phyloP scores from a whole-genome alignment of 1,139 yeast species.

The Nematodospora anomalae region DNA sequence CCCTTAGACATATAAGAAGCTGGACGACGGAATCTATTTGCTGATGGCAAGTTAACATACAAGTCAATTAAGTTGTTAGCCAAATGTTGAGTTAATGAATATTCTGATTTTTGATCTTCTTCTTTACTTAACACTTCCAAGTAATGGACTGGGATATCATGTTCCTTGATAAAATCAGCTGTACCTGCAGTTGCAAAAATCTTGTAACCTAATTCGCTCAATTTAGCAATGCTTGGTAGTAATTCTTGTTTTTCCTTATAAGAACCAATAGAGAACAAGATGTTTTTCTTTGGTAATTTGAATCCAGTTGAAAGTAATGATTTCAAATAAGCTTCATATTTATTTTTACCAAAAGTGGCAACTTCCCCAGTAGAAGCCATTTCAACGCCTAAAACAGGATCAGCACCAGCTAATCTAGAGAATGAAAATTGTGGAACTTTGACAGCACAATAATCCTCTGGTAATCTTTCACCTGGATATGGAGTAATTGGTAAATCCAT shows the following conservation, averaged over 20 bases:
- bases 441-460: constrained; percentile 93
- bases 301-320: constrained; percentile 94
- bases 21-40: constrained; percentile 98
- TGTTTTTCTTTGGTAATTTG: constrained; percentile 92
- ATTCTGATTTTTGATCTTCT: constrained; percentile 85
- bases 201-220: constrained; percentile 82
- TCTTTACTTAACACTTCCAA: constrained; percentile 79
- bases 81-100: constrained; percentile 92
- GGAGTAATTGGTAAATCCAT: constrained; percentile 86
- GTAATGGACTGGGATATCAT: constrained; percentile 90
- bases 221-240: constrained; percentile 80
- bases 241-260: constrained; percentile 94
- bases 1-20: constrained; percentile 98
- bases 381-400: constrained; percentile 97
- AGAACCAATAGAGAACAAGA: constrained; percentile 93
- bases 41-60: constrained; percentile 94
- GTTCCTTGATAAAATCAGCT: constrained; percentile 96
- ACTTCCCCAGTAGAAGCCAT: constrained; percentile 99
- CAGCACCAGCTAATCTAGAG: constrained; percentile 97
- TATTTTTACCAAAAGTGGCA: constrained; percentile 94
- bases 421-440: constrained; percentile 98
- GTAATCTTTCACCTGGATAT: constrained; percentile 84
- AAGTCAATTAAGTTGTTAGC: constrained; percentile 95
- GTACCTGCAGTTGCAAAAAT: constrained; percentile 99
- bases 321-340: constrained; percentile 95